A percentile compares a stretch with the other conserved stretches of the same genome.
These are phyloP conservation scores for Phanerochaete carnosa DNA, from an alignment of 768 basidiomycete species.

Conservation along the genomic window DNA sequence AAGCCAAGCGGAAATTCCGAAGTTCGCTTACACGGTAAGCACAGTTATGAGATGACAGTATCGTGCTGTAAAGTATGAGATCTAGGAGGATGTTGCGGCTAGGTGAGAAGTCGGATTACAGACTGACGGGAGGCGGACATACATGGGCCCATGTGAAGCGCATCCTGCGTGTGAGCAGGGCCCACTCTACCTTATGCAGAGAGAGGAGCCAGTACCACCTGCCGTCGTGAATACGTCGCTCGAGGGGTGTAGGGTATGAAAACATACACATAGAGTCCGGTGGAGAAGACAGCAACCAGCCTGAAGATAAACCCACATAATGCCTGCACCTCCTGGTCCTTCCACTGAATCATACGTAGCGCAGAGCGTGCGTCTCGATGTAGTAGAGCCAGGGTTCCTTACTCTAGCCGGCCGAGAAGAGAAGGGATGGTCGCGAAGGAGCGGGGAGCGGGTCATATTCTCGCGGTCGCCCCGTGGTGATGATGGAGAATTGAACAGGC, in stretches of 20 bases:
- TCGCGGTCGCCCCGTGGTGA: not conserved
- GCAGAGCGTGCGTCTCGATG: not conserved
- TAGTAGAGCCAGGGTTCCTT: not conserved
- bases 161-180: not conserved
- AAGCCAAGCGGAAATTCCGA: not conserved
- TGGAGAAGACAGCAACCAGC: not conserved
- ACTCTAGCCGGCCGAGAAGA: not conserved
- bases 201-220: constrained; percentile 7
- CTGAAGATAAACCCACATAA: not conserved
- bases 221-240: too few species aligned
- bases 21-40: not conserved
- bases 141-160: not conserved
- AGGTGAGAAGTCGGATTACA: not conserved
- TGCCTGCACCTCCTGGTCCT: not conserved
- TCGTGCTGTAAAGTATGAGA: not conserved
- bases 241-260: not conserved
- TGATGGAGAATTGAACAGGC: not conserved
- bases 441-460: not conserved
- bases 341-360: constrained; percentile 2
- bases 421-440: not conserved
- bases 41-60: not conserved
- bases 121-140: not conserved
- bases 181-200: not conserved
- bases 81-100: not conserved
- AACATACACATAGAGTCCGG: constrained; percentile 1